Conservation (phyloP, 1,139 yeast species). For the Sugiyamaella japonica region DNA sequence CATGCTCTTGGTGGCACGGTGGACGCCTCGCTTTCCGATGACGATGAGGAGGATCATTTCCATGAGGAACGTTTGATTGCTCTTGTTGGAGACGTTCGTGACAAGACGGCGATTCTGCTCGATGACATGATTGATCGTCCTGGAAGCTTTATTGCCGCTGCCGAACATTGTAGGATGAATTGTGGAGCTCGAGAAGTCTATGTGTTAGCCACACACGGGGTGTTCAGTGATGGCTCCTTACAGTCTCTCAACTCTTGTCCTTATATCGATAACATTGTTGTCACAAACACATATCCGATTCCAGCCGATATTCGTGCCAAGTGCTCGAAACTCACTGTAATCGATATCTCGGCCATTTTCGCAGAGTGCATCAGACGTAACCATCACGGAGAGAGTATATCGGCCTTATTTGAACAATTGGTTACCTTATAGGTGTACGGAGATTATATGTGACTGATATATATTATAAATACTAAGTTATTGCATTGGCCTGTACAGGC, state of each 20-base stretch:
- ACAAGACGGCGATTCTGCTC: constrained; percentile 85
- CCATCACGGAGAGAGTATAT: constrained; percentile 95
- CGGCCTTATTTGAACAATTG: constrained; percentile 85
- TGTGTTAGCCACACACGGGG: constrained; percentile 93
- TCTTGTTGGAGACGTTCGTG: constrained; percentile 91
- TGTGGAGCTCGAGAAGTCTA: constrained; percentile 94
- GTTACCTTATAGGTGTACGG: constrained; percentile 50
- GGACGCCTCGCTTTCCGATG: constrained; percentile 79
- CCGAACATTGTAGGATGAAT: constrained; percentile 90
- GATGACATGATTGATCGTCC: constrained; percentile 98
- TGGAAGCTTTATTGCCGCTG: constrained; percentile 91
- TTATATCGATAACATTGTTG: constrained; percentile 85
- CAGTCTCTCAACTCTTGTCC: constrained; percentile 74
- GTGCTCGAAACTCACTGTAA: constrained; percentile 70
- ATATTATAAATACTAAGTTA: constrained; percentile 5
- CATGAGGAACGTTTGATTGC: constrained; percentile 85
- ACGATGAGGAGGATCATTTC: constrained; percentile 75
- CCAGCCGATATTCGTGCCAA: constrained; percentile 57
- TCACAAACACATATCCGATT: constrained; percentile 94
- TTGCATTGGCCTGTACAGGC: too few species aligned
- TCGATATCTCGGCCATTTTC: constrained; percentile 91
- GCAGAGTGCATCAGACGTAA: constrained; percentile 99
- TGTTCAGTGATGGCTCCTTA: constrained; percentile 83
- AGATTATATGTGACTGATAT: not conserved
- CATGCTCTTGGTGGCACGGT: constrained; percentile 78